Base-by-base conservation (phyloP, 495 filamentous ascomycete genomes). In the Chaetomidium leptoderma region DNA sequence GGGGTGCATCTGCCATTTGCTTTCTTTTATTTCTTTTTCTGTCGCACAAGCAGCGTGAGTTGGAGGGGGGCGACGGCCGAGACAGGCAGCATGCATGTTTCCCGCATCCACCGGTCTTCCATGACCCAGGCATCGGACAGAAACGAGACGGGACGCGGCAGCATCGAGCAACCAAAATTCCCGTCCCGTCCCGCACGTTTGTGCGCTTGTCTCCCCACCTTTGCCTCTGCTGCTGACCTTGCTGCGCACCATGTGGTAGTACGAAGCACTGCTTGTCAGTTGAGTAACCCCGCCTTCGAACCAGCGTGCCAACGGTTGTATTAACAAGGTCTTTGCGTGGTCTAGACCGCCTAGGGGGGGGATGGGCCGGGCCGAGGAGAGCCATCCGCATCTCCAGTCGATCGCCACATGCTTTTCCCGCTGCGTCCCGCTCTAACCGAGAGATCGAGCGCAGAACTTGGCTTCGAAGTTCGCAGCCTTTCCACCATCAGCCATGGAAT, bases 81-180 rank as follows among this genome's bases (percentile, higher is more conserved):
- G n/a, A n/a, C n/a, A n/a, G n/a, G n/a, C n/a, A n/a, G n/a, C n/a
- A n/a, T n/a, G n/a, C n/a, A n/a, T n/a, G n/a, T n/a, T n/a, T n/a
- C n/a, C n/a, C n/a, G n/a, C n/a, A n/a, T n/a, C n/a, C n/a, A n/a
- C n/a, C n/a, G n/a, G n/a, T n/a, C n/a, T n/a, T n/a, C n/a, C n/a
- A n/a, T n/a, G n/a, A n/a, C n/a, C n/a, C n/a, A n/a, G n/a, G n/a
- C 29, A 17, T 42, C 51, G 36, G 35, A 48, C 62, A 57, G 53
- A 55, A 37, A 37, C 49, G 35, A 29, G 47, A 54, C 64, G 61
- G 61, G 46, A 60, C 19, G 55, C 64, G 23, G 64, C 64, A 57
- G 58, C 64, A 58, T 66, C 55, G 53, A 53, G 50, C 51, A 48
- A 49, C 58, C 33, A 45, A 46, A 55, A 13, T 42, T 43, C 17